Conservation (phyloP, 2,329 filamentous ascomycete species). For the Aspergillus candidus region DNA sequence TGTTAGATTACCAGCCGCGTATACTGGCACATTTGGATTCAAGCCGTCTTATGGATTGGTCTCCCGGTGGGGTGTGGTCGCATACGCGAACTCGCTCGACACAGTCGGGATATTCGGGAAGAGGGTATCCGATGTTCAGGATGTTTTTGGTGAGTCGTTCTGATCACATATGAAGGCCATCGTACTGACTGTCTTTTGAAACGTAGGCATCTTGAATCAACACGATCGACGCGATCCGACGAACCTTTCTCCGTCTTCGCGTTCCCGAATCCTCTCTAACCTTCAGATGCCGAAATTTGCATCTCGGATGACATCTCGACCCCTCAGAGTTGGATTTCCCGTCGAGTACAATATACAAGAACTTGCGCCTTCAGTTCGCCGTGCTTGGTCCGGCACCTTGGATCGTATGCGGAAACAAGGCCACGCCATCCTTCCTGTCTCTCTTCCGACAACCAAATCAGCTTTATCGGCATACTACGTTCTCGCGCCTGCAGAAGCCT, state of each 20-base stretch:
- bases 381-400: constrained; percentile 63
- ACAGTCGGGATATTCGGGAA: constrained; percentile 73
- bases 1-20: constrained; percentile 79
- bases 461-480: constrained; percentile 93
- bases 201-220: constrained; percentile 47
- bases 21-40: constrained; percentile 75
- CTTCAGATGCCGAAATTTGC: constrained; percentile 24
- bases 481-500: constrained; percentile 88
- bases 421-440: constrained; percentile 67
- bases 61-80: constrained; percentile 78
- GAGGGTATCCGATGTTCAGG: constrained; percentile 47
- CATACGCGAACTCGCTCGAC: constrained; percentile 88
- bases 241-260: constrained; percentile 53
- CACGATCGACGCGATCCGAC: constrained; percentile 71
- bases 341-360: constrained; percentile 84
- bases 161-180: too few relatives aligned
- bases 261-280: constrained; percentile 46
- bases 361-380: constrained; percentile 62
- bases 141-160: constrained; percentile 45
- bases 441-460: constrained; percentile 73
- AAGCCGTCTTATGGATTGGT: constrained; percentile 89
- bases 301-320: constrained; percentile 19
- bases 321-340: constrained; percentile 53
- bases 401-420: constrained; percentile 56
- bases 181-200: constrained; percentile 23